Percentiles rank a stretch among this genome's conserved stretches.
Evolutionary conservation across 345 rosid species (phyloP).

Genomic region (Aquilaria malaccensis): DNA sequence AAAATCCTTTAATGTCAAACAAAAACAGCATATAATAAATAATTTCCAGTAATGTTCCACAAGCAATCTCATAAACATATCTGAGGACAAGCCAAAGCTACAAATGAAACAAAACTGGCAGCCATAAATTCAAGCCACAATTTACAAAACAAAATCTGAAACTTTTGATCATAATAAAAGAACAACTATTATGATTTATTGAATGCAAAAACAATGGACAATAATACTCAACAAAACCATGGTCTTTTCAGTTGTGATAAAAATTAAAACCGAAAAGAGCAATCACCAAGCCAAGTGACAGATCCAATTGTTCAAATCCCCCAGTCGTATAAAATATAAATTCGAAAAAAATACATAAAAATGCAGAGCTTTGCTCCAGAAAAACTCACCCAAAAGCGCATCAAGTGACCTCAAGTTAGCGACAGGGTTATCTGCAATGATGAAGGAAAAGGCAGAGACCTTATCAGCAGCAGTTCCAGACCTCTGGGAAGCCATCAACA

Average conservation of each 20-base stretch:
- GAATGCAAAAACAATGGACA: neutral
- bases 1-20: too few species aligned
- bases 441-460: conserved; percentile 79
- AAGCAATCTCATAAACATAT: too few species aligned
- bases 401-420: conserved; percentile 92
- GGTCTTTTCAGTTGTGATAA: too few species aligned
- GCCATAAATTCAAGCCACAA: neutral
- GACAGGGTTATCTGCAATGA: conserved; percentile 83
- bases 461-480: conserved; percentile 94
- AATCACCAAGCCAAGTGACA: too few species aligned
- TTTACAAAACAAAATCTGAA: neutral
- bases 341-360: conserved; percentile 5
- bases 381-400: conserved; percentile 67
- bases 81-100: too few species aligned
- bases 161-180: too few species aligned
- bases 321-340: neutral
- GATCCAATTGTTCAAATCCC: neutral
- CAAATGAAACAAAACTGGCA: neutral
- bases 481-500: conserved; percentile 77
- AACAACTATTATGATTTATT: too few species aligned
- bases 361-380: neutral
- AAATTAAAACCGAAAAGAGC: too few species aligned
- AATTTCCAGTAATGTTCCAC: too few species aligned
- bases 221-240: neutral
- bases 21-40: too few species aligned